Evolutionary conservation across 2,329 filamentous ascomycete species (phyloP), one percentile per base, ranked within the genome.

Genomic region (Aspergillus ochraceus): DNA sequence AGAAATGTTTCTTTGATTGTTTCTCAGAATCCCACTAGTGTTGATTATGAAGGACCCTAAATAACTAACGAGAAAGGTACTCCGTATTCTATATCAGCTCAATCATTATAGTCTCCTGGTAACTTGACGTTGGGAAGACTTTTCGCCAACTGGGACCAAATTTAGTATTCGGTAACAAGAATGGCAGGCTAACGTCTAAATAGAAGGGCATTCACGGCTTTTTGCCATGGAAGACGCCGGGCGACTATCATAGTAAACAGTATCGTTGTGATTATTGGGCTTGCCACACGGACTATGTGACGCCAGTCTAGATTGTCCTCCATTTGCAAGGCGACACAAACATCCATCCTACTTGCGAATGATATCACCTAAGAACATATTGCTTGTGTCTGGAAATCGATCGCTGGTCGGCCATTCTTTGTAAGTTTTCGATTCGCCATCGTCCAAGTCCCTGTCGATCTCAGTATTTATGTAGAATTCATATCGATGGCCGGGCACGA

Each of bases 401-500:
- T 56, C 29, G 3, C 26, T 20, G 3, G 46, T 56, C 26, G 46
- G 46, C 46, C 54, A 55, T 47, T 55, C 22, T 26, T 47, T 47
- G 24, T 49, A 55, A 20, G 9, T 22, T 3, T 55, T 46, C 14
- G 24, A 29, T 19, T 19, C 53, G n/a, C 22, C 17, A 4, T 49
- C 53, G 4, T 32, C 42, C 14, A 30, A 45, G 17, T 36, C 32
- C 4, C 5, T 30, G 5, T 32, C 14, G 11, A 55, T 55, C 12
- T 45, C 11, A 2, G 39, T 22, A 14, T 54, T 26, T 10, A 54
- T 26, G 29, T 47, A 47, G 11, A 47, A 54, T 55, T 57, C 56
- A 57, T 51, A 60, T 55, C 58, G 49, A 20, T 30, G 52, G 47
- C 59, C 56, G 36, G 59, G 52, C 36, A 51, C 58, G 45, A 62